Evolutionary conservation across 306 rosid genomes (phyloP).

Genomic region (Carpinus viminea): DNA sequence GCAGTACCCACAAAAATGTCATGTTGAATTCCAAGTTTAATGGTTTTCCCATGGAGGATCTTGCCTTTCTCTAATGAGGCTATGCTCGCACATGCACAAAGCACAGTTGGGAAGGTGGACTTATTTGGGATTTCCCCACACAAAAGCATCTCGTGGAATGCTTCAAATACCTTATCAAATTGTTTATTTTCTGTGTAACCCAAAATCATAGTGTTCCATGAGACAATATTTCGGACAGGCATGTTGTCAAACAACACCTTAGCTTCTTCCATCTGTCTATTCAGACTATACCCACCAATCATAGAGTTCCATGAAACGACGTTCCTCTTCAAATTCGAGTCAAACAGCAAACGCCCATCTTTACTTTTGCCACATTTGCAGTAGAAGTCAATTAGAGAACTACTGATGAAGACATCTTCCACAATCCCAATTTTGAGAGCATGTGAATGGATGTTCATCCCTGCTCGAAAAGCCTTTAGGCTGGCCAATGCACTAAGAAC

Average conservation of each 20-base stretch:
- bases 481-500: slow-evolving; percentile 15
- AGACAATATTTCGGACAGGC: slow-evolving; percentile 8
- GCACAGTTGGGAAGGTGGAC: slow-evolving; percentile 19
- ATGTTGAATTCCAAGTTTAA: slow-evolving; percentile 9
- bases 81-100: slow-evolving; percentile 15
- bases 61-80: slow-evolving; percentile 16
- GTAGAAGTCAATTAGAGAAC: slow-evolving; percentile 13
- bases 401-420: slow-evolving; percentile 13
- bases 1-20: slow-evolving; percentile 21
- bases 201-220: slow-evolving; percentile 12
- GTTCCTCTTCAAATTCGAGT: slow-evolving; percentile 3
- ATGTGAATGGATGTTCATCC: slow-evolving; percentile 22
- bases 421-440: slow-evolving; percentile 7
- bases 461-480: slow-evolving; percentile 11
- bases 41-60: slow-evolving; percentile 19
- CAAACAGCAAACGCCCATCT: slow-evolving; percentile 15
- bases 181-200: slow-evolving; percentile 19
- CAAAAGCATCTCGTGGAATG: slow-evolving; percentile 20
- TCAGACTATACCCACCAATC: slow-evolving; percentile 14
- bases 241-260: slow-evolving; percentile 14
- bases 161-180: slow-evolving; percentile 16
- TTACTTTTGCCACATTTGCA: slow-evolving; percentile 18
- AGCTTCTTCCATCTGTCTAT: slow-evolving; percentile 25
- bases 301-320: slow-evolving; percentile 20
- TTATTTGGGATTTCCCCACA: slow-evolving; percentile 1